Evolutionary conservation across 2,329 filamentous ascomycete genomes (phyloP).

Genomic region (Aspergillus sp.): DNA sequence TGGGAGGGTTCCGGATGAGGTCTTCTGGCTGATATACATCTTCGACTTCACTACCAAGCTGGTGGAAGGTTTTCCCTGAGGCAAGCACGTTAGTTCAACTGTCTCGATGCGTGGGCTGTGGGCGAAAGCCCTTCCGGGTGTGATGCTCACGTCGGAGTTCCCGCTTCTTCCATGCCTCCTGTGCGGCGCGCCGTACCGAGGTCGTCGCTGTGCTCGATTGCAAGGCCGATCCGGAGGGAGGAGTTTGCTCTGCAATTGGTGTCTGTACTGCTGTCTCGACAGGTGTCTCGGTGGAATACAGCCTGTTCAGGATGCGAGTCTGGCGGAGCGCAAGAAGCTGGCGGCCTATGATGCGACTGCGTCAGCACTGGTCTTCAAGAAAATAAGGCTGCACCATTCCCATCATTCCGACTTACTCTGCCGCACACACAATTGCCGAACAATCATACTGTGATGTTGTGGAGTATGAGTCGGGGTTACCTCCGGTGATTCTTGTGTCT

Average conservation of each 20-base stretch:
- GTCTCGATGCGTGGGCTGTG: too few species aligned
- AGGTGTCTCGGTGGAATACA: conserved; percentile 31
- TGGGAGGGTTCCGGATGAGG: conserved; percentile 65
- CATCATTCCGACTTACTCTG: conserved; percentile 34
- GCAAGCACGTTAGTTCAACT: conserved; percentile 2
- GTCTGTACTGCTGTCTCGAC: conserved; percentile 24
- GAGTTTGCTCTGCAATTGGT: conserved; percentile 8
- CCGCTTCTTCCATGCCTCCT: conserved; percentile 14
- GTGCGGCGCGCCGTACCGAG: conserved; percentile 6
- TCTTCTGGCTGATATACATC: conserved; percentile 31
- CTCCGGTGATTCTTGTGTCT: conserved; percentile 12
- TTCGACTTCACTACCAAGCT: conserved; percentile 28
- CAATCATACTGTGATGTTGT: conserved; percentile 36
- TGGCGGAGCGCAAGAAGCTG: conserved; percentile 33
- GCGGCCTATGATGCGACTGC: conserved; percentile 28
- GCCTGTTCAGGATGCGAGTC: conserved; percentile 30
- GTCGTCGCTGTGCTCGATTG: conserved; percentile 2
- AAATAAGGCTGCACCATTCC: background rate
- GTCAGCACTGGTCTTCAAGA: conserved; percentile 12
- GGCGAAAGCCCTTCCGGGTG: background rate
- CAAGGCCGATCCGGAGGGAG: conserved; percentile 13
- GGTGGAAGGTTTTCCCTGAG: conserved; percentile 30
- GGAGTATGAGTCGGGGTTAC: conserved; percentile 6
- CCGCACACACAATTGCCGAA: conserved; percentile 38
- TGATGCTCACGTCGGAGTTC: conserved; percentile 23